Conservation (phyloP, 2,329 filamentous ascomycete genomes). For the Penicillium sp. region DNA sequence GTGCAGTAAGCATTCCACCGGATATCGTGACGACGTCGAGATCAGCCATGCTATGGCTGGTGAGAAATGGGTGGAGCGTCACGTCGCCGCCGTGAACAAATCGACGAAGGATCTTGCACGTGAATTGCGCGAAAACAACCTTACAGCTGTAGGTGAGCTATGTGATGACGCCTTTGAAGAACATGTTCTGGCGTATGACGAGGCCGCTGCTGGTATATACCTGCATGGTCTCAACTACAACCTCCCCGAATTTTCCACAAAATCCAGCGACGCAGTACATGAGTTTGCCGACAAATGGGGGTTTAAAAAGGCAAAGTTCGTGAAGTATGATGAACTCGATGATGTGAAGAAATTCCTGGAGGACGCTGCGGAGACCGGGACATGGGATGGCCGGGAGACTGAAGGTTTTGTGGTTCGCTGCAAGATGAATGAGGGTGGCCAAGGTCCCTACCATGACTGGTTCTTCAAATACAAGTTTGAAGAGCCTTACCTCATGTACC, state of each 20-base stretch:
- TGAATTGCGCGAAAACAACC: slow-evolving; percentile 75
- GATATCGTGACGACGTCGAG: slow-evolving; percentile 67
- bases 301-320: slow-evolving; percentile 82
- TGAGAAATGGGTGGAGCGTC: slow-evolving; percentile 76
- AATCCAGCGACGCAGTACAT: slow-evolving; percentile 79
- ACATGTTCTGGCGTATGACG: slow-evolving; percentile 86
- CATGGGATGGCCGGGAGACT: slow-evolving; percentile 86
- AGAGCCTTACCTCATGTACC: slow-evolving; percentile 97
- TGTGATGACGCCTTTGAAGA: slow-evolving; percentile 97
- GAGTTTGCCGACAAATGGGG: slow-evolving; percentile 90
- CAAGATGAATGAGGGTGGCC: slow-evolving; percentile 57
- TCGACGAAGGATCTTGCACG: slow-evolving; percentile 74
- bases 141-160: slow-evolving; percentile 92
- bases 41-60: slow-evolving; percentile 82
- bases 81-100: slow-evolving; percentile 75
- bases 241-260: slow-evolving; percentile 85
- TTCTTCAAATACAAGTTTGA: slow-evolving; percentile 99
- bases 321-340: slow-evolving; percentile 71
- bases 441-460: slow-evolving; percentile 75
- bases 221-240: slow-evolving; percentile 96
- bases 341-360: slow-evolving; percentile 80
- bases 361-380: slow-evolving; percentile 79
- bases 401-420: slow-evolving; percentile 97
- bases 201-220: slow-evolving; percentile 83
- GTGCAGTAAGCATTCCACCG: slow-evolving; percentile 99